Evolutionary conservation across 1,284 basidiomycete genomes (phyloP), one percentile per base, ranked within the genome.

Genomic region (Ustilago bromivora): DNA sequence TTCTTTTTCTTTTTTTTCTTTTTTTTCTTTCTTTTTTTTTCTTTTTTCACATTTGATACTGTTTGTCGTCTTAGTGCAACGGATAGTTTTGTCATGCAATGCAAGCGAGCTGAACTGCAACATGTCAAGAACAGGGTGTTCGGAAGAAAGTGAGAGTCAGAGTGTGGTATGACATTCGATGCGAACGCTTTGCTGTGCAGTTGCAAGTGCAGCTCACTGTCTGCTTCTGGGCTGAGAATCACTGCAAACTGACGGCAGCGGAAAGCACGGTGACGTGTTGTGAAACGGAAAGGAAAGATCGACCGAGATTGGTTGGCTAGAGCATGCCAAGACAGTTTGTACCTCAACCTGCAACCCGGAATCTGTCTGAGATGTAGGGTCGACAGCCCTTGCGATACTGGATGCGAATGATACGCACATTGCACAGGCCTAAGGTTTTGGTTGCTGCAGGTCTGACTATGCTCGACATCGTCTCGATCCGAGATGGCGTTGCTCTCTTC

Each of bases 221-320:
- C 2, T 17, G 19, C 7, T 23, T 15, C 9, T 46, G n/a, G 43
- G 47, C 6, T n/a, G 35, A 28, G 13, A 43, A 67, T 15, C 47
- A 17, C 49, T 58, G 15, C 32, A 61, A 65, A 58, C 62, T 71
- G 70, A 72, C 64, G 69, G 62, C 51, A 72, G 65, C 28, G 3
- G 19, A 4, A 72, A 63, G 70, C 70, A 67, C 65, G 65, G 71
- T 72, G 71, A 72, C 71, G 65, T 72, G 60, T 43, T 31, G 49
- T 17, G 36, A 28, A 43, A 46, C 6, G 49, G 38, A 58, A 19
- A 46, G 19, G 38, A 19, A 23, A 52, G 57, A 60, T 56, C 46
- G 46, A 28, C 61, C 17, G 12, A 15, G 41, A 36, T 31, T 17
- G 23, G 1, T 56, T 41, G 19, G 54, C 41, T n/a, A 13, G 7